Base-by-base conservation (phyloP, 768 basidiomycete genomes). In the Steccherinum ochraceum region DNA sequence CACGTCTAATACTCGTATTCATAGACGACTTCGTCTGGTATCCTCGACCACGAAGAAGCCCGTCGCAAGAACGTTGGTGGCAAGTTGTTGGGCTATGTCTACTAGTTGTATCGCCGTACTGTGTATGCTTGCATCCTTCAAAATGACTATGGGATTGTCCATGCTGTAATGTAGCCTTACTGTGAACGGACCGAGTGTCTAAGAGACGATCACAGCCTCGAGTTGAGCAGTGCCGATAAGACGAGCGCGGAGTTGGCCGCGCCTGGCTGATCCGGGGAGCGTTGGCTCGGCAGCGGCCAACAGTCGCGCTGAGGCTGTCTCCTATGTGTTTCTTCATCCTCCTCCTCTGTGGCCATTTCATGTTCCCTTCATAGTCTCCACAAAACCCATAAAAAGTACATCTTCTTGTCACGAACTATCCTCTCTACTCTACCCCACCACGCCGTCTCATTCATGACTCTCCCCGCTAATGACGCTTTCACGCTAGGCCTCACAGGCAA, bases 21-120 rank as follows among this genome's bases (percentile, higher is more conserved):
- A 1, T 52, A 93, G 90, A 99, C 95, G 58, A 98, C 95, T 46
- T 95, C 93, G 18, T 92, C 93, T 16, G 96, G 96, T 57, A 99
- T 98, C 70, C 80, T 98, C 67, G 96, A 97, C 74, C 96, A 99
- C 69, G 93, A 96, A 70, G 95, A 98, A 78, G 95, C 95, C 43
- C 85, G 95, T 74, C 86, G 93, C 65, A 98, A 97, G 78, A 93
- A 95, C 73, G 84, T 96, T 53, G 94, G 93, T 72, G 94, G 94
- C 54, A 96, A 96, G 75, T 79, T 96, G 55, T 74, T 94, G 47
- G 91, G 92, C 56, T 95, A 92, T 68, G 87, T 91, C 55, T 93
- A 94, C 73, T 93, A 89, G 75, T 20, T 23, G 30, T 53, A 49
- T 41, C n/a, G n/a, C 7, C 7, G 49, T 26, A 11, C 35, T 39